Conservation (phyloP, 495 filamentous ascomycete species). For the Extremus antarcticus region DNA sequence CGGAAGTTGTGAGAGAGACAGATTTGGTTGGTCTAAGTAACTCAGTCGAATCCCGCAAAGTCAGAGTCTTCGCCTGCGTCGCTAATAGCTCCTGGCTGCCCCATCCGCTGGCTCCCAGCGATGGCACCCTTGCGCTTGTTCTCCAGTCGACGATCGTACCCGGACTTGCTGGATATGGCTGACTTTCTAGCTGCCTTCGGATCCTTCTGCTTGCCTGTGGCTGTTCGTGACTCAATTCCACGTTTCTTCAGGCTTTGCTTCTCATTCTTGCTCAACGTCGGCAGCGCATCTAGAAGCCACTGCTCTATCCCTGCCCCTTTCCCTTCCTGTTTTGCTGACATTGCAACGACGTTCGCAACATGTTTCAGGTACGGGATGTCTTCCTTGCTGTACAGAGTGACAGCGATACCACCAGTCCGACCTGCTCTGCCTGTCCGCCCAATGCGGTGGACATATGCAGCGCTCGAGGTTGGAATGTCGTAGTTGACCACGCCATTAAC, state of each 20-base stretch:
- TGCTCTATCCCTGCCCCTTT: constrained; percentile 51
- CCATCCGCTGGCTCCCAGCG: constrained; percentile 55
- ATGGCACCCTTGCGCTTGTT: constrained; percentile 66
- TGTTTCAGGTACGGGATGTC: constrained; percentile 84
- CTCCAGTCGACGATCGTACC: constrained; percentile 70
- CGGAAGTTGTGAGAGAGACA: not conserved
- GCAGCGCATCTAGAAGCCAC: constrained; percentile 84
- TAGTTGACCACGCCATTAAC: constrained; percentile 95
- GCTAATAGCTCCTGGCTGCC: constrained; percentile 29
- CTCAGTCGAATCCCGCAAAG: constrained; percentile 49
- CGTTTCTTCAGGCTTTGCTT: constrained; percentile 70
- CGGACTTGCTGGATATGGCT: constrained; percentile 85
- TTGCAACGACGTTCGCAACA: constrained; percentile 83
- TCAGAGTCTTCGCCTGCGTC: constrained; percentile 37
- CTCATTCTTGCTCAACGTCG: constrained; percentile 67
- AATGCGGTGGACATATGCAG: constrained; percentile 85
- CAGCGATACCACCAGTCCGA: constrained; percentile 75
- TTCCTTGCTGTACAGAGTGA: constrained; percentile 91
- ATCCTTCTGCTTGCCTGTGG: constrained; percentile 42
- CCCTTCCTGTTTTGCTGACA: constrained; percentile 51
- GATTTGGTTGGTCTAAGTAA: not conserved
- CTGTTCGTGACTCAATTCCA: constrained; percentile 54
- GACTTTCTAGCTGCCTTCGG: constrained; percentile 36
- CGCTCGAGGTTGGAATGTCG: constrained; percentile 80
- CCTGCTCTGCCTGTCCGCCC: constrained; percentile 86